A percentile compares a stretch with the other conserved stretches of the same genome.
Conservation (phyloP, 2,329 filamentous ascomycete genomes). For the Pseudogymnoascus sp. region DNA sequence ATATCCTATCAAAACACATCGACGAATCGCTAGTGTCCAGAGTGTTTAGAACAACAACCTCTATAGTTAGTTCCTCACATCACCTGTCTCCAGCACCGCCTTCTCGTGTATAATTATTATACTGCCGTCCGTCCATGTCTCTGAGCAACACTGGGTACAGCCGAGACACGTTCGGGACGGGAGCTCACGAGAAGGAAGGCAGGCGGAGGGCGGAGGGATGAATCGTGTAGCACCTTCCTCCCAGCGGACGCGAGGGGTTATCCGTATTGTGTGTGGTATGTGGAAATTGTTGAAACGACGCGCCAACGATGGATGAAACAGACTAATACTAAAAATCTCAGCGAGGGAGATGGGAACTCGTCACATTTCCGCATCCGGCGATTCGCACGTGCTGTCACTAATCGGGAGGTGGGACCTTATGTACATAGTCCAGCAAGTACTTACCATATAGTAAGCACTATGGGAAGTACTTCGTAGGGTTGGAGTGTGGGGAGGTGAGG, state of each 20-base stretch:
- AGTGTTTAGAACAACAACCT: neutral
- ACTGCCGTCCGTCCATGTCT: neutral
- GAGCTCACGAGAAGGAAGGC: neutral
- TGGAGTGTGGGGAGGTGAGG: neutral
- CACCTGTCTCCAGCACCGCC: neutral
- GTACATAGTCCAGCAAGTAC: neutral
- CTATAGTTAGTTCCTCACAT: neutral
- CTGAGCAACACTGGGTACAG: neutral
- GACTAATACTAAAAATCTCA: slow-evolving; percentile 1
- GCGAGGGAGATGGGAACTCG: neutral
- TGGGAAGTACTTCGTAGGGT: neutral
- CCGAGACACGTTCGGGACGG: neutral
- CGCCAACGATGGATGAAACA: neutral
- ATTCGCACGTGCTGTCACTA: slow-evolving; percentile 2
- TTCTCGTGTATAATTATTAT: neutral
- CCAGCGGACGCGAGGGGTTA: neutral
- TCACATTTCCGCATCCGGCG: neutral
- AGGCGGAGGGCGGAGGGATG: neutral
- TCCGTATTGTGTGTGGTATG: neutral
- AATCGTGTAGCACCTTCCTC: neutral
- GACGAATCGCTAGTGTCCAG: neutral
- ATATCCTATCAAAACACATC: neutral
- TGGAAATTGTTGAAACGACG: neutral
- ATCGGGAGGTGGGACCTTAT: neutral
- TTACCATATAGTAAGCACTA: neutral